Conservation (phyloP, 2,329 filamentous ascomycete species). For the Aquanectria penicillioides region DNA sequence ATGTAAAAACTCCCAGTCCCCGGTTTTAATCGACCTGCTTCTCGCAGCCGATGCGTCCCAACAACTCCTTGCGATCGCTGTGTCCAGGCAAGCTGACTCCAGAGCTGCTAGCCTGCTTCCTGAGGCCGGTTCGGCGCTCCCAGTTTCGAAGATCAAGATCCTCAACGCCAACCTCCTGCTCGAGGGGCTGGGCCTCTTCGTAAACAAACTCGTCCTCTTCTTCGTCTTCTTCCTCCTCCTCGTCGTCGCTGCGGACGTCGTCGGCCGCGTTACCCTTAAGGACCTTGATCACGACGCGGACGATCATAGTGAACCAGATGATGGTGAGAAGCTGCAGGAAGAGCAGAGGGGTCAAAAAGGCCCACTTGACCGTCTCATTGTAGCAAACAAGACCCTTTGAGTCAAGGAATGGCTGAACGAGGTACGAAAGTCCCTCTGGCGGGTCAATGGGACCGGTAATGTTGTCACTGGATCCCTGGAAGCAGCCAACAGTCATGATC, state of each 20-base stretch:
- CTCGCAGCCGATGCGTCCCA: slow-evolving; percentile 85
- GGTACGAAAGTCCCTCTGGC: slow-evolving; percentile 66
- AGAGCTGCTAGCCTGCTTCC: slow-evolving; percentile 63
- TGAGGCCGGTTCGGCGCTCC: slow-evolving; percentile 66
- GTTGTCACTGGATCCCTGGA: slow-evolving; percentile 65
- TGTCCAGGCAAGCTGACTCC: slow-evolving; percentile 75
- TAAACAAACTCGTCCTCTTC: slow-evolving; percentile 65
- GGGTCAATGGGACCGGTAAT: slow-evolving; percentile 63
- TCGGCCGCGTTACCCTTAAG: slow-evolving; percentile 81
- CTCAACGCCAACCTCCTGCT: slow-evolving; percentile 82
- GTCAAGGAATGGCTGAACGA: slow-evolving; percentile 79
- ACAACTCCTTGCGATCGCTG: slow-evolving; percentile 81
- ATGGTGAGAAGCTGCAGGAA: slow-evolving; percentile 83
- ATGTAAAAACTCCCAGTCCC: slow-evolving; percentile 32
- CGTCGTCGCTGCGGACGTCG: slow-evolving; percentile 85
- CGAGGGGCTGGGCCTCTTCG: slow-evolving; percentile 66
- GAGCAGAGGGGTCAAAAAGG: slow-evolving; percentile 81
- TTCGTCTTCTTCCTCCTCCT: slow-evolving; percentile 70
- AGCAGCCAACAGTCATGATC: slow-evolving; percentile 71
- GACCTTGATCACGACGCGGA: slow-evolving; percentile 83
- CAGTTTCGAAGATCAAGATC: slow-evolving; percentile 73
- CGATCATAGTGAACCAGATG: slow-evolving; percentile 90
- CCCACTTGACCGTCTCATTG: slow-evolving; percentile 76
- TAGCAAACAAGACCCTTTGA: slow-evolving; percentile 82
- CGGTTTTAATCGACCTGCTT: slow-evolving; percentile 68